Base-by-base conservation (phyloP, 2,329 filamentous ascomycete species). In the Clonostachys rosea region DNA sequence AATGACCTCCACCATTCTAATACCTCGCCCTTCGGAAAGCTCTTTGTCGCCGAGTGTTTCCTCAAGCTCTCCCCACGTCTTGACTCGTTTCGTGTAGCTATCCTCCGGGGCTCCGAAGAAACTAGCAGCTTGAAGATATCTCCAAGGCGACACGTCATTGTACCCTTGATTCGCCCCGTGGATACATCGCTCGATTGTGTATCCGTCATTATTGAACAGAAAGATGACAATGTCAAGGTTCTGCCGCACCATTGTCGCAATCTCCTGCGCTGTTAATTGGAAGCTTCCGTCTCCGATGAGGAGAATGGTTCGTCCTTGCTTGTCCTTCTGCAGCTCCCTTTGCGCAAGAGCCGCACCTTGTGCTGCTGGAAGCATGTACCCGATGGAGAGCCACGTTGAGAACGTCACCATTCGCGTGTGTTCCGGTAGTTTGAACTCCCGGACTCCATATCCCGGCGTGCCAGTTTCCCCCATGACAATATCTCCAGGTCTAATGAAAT, bases 221-320 rank as follows among this genome's bases (percentile, higher is more conserved):
- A 95, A 92, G 52, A 95, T 84, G 59, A 91, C 92, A 17, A 88
- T 81, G 51, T 85, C 84, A 48, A 95, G 71, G 20, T 79, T 75
- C 50, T 88, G 84, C 34, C 84, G 79, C 53, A 95, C 80, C 78
- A 95, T 92, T 11, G 89, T 94, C 64, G 83, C 87, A 52, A 95
- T 62, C 66, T 94, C 90, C 62, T 95, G 90, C 0, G 81, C 85
- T 0, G 89, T 95, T 48, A 95, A 75, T 63, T 96, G 89, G 66
- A 95, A 84, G 48, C 84, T 89, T 30, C 91, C 91, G 58, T 96
- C 91, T 20, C 91, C 91, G n/a, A 91, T 89, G 59, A 95, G 91
- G 36, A 95, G 74, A 42, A 96, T 84, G 0, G 87, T 90, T 49
- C 91, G 75, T 20, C 81, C 69, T 44, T 80, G 73, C 34, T 66